Evolutionary conservation across 345 rosid species (phyloP), one percentile per base, ranked within the genome.

Genomic region (Bruguiera sexangula): DNA sequence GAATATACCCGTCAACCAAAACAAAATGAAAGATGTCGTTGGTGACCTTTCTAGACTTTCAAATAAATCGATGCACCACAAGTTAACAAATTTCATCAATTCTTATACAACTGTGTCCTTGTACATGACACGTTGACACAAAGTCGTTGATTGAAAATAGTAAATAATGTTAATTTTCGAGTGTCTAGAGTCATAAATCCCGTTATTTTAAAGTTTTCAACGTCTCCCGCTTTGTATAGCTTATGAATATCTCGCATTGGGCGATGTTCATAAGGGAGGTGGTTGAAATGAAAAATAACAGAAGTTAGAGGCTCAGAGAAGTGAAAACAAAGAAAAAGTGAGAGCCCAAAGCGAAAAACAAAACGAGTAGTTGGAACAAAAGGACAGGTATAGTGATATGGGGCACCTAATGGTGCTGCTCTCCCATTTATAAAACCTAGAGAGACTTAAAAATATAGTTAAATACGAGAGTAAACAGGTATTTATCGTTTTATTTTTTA

Each of bases 351-450:
- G n/a, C 27, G 21, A 53, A 69, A 74, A 65, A 43, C 24, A 43
- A 16, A 15, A 70, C 18, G 55, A 76, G 66, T 64, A 26, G 80
- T 71, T 58, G 74, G 73, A 60, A 69, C 68, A 73, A 77, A 68
- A 77, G 65, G 83, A 83, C 85, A 81, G 79, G 67, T n/a, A 32
- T 57, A 51, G 75, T 74, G 86, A 81, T 64, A 73, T 71, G 73
- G 75, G 75, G 85, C 77, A 77, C 82, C 86, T 66, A 77, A 61
- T 65, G 77, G 73, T 70, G 77, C 77, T 68, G 73, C 72, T 72
- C 75, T 43, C 66, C 59, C 63, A 67, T 69, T 71, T 74, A 27
- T 1, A 73, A 75, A 67, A 66, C 63, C 13, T 13, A n/a, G 34
- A 56, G 51, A 62, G 31, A 31, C n/a, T 39, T 52, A 73, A 6